These are phyloP conservation scores for Clarireedia hainanense DNA, from an alignment of 2,329 filamentous ascomycete genomes.

Conservation along the genomic window DNA sequence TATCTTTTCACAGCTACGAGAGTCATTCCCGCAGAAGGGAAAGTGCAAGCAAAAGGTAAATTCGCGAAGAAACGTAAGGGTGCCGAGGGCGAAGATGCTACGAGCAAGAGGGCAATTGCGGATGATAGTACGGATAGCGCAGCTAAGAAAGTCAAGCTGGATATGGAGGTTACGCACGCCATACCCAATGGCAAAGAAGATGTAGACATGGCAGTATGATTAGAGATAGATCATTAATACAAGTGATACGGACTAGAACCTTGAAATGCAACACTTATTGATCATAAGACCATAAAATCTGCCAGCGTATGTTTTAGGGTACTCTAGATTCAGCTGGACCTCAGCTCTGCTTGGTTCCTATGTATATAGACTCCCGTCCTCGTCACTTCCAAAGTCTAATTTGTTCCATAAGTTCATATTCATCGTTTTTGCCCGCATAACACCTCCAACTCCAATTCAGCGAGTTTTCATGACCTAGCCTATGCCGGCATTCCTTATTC, in stretches of 20 bases:
- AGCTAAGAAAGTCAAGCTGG: conserved; percentile 10
- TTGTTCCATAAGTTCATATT: background rate
- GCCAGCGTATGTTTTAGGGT: too few relatives aligned
- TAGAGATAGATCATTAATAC: background rate
- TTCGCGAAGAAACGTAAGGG: conserved; percentile 35
- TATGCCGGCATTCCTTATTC: background rate
- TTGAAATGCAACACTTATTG: background rate
- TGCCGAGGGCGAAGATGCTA: conserved; percentile 4
- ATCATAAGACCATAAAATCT: too few relatives aligned
- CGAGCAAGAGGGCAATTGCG: background rate
- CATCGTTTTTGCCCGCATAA: background rate
- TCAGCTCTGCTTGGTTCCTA: background rate
- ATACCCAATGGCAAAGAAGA: conserved; percentile 6
- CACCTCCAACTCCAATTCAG: background rate
- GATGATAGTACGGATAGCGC: background rate
- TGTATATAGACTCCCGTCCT: too few relatives aligned
- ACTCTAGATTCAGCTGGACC: background rate
- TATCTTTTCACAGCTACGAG: conserved; percentile 80
- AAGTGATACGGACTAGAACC: background rate
- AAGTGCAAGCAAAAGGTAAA: conserved; percentile 74
- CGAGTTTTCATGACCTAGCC: background rate
- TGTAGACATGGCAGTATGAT: conserved; percentile 5
- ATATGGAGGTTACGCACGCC: background rate
- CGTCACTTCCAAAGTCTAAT: background rate
- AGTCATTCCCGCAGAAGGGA: conserved; percentile 71